phyloP scores from a whole-genome alignment of 2,329 filamentous ascomycete species.

The Colletotrichum karsti region DNA sequence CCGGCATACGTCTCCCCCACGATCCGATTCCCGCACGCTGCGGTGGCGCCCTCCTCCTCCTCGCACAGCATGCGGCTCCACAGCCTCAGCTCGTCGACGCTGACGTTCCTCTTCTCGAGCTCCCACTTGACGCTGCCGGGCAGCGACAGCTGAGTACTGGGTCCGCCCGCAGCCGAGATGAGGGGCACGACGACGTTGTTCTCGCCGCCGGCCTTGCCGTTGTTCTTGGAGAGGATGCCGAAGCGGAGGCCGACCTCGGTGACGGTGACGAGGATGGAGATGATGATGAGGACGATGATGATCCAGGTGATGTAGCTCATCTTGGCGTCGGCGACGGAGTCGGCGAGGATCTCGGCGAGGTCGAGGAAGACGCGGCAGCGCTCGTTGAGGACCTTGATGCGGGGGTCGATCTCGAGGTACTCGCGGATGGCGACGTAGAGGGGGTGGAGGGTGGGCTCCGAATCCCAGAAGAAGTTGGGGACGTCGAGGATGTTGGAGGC shows the following conservation, averaged over 20 bases:
- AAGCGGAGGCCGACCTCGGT: conserved; percentile 91
- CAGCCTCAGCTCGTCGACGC: conserved; percentile 30
- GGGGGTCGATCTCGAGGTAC: conserved; percentile 96
- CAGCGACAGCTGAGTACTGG: neutral
- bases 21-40: conserved; percentile 30
- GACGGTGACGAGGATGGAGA: conserved; percentile 91
- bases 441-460: conserved; percentile 92
- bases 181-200: neutral
- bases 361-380: conserved; percentile 96
- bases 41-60: conserved; percentile 25
- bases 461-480: conserved; percentile 98
- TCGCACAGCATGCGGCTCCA: conserved; percentile 34
- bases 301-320: conserved; percentile 99
- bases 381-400: conserved; percentile 96
- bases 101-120: conserved; percentile 26
- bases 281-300: conserved; percentile 90
- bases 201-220: conserved; percentile 17
- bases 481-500: conserved; percentile 96
- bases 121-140: conserved; percentile 27
- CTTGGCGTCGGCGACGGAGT: conserved; percentile 91
- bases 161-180: neutral
- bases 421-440: conserved; percentile 95
- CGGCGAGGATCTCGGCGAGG: conserved; percentile 91
- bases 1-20: conserved; percentile 28
- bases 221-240: conserved; percentile 67